Percentiles rank a stretch among this genome's conserved stretches.
Evolutionary conservation across 1,284 basidiomycete genomes (phyloP).

Genomic region (Trametes sp.): DNA sequence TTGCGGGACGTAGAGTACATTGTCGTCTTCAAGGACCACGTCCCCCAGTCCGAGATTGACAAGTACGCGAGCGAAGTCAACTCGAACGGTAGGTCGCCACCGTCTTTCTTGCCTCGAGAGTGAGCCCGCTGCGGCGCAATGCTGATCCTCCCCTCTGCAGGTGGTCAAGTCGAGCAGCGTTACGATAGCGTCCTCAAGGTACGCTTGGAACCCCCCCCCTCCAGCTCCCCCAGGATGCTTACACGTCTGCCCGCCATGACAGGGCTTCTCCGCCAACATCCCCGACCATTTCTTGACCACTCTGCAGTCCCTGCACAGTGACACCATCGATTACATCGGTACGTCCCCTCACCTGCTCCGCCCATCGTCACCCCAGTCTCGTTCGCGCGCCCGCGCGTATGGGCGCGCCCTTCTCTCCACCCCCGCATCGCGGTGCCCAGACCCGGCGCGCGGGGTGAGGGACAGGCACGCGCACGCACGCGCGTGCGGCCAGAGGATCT

Average conservation of each 20-base stretch:
- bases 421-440: neutral
- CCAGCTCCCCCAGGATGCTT: neutral
- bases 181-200: conserved; percentile 50
- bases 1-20: conserved; percentile 52
- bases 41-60: conserved; percentile 52
- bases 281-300: conserved; percentile 47
- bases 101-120: too few relatives aligned
- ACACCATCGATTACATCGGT: conserved; percentile 64
- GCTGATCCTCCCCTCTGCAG: conserved; percentile 37
- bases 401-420: neutral
- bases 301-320: conserved; percentile 48
- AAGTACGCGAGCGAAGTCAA: conserved; percentile 51
- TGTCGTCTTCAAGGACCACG: conserved; percentile 63
- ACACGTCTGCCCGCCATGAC: neutral
- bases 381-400: neutral
- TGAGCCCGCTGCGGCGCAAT: neutral
- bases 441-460: conserved; percentile 1
- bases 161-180: conserved; percentile 51
- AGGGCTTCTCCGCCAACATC: conserved; percentile 65
- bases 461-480: neutral
- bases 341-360: conserved; percentile 24
- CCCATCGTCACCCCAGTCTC: conserved; percentile 1
- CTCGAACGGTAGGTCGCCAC: conserved; percentile 44
- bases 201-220: neutral
- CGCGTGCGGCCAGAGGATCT: neutral